These are phyloP conservation scores for Scopulariopsis brevicaulis DNA, from an alignment of 2,329 filamentous ascomycete genomes.

Conservation along the genomic window DNA sequence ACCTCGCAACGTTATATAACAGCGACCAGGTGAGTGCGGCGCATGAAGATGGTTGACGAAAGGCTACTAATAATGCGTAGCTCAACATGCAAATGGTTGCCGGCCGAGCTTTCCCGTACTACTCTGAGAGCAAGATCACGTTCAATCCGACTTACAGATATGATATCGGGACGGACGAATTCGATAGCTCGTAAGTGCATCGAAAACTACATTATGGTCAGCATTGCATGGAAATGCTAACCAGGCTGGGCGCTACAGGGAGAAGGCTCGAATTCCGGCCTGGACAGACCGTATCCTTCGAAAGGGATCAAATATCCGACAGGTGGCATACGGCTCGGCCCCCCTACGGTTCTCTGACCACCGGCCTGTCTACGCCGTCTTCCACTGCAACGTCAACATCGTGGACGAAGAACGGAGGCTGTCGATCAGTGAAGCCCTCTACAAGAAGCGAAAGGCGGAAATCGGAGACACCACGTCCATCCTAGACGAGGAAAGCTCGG, in stretches of 20 bases:
- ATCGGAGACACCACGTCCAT: constrained; percentile 53
- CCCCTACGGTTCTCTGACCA: constrained; percentile 88
- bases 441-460: constrained; percentile 54
- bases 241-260: constrained; percentile 29
- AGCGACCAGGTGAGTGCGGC: constrained; percentile 63
- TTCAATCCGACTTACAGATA: constrained; percentile 96
- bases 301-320: constrained; percentile 73
- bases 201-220: not conserved
- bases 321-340: constrained; percentile 72
- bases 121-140: constrained; percentile 77
- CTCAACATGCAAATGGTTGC: constrained; percentile 95
- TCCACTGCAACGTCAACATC: constrained; percentile 72
- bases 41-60: not conserved
- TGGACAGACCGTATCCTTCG: constrained; percentile 94
- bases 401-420: constrained; percentile 67
- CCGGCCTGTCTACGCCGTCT: constrained; percentile 84
- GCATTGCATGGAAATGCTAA: not conserved
- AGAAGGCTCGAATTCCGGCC: constrained; percentile 88
- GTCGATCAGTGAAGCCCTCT: constrained; percentile 61
- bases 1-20: constrained; percentile 72
- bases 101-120: constrained; percentile 79
- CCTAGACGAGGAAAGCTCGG: constrained; percentile 40
- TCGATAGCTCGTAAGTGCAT: constrained; percentile 73
- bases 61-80: constrained; percentile 22
- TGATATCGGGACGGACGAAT: constrained; percentile 76